Evolutionary conservation across 345 rosid genomes (phyloP), one percentile per base, ranked within the genome.

Genomic region (Luvunga scandens): DNA sequence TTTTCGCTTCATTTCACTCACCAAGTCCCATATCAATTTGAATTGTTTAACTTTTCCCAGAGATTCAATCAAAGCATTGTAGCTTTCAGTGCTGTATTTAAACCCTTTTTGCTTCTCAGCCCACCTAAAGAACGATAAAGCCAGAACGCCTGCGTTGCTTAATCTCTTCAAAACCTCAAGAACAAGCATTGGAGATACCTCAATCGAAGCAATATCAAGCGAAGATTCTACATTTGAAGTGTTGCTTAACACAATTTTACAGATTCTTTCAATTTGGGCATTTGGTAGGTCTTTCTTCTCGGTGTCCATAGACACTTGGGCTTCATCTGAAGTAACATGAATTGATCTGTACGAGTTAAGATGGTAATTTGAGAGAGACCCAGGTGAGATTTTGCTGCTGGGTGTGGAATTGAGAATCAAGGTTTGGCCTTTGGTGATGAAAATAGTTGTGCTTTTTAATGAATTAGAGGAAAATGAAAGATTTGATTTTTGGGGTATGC

Each of bases 41-140:
- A 95, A 92, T 78, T 95, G 98, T 81, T 91, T 95, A 75, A 93
- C 90, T 86, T 93, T 95, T 8, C 95, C 97, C 55, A 92, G 85
- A 36, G 98, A 86, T 31, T 92, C 98, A 72, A 95, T 91, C 81
- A 92, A 66, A 2, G 85, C 89, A 50, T 93, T 90, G 86, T 93
- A 95, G 84, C 86, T 92, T 22, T 88, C 84, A 5, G 94, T 79
- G n/a, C 70, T 77, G 48, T 92, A 76, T 74, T 85, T 75, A 70
- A 88, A 95, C 75, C 90, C 90, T 36, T 83, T 79, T 80, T 86
- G 93, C 79, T 83, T 91, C 89, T 93, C 97, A 67, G 96, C 91
- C 94, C 95, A 91, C 77, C 81, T 83, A 79, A 91, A 93, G 72
- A 94, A 90, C 21, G 92, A 90, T 56, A 90, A 80, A 5, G 97